Evolutionary conservation across 2,329 filamentous ascomycete genomes (phyloP), one percentile per base, ranked within the genome.

Genomic region (Trichoderma semiorbis): DNA sequence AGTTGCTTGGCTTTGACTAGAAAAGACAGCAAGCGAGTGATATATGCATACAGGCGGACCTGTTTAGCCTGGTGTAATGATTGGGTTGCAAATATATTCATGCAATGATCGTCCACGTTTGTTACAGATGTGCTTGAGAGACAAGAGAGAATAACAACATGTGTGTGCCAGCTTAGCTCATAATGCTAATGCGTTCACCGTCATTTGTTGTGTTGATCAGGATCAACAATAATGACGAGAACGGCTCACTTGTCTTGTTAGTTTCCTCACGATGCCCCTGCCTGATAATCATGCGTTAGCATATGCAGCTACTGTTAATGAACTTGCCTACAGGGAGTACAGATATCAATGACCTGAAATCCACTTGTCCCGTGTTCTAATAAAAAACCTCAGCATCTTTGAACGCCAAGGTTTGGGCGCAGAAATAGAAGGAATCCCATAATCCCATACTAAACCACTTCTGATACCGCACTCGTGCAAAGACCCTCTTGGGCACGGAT

Each of bases 151-250:
- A 57, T 2, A 28, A 26, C 47, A 4, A 24, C n/a, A 43, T 58
- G 50, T 34, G 21, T 14, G n/a, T 24, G 3, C 18, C 0, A 7
- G 32, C 36, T 24, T n/a, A 11, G 34, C 64, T 39, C 32, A 8
- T n/a, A 50, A 53, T 66, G 21, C 50, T 14, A 32, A 55, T 24
- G 12, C 24, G 18, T 66, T 36, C 64, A 34, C 7, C 47, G 16
- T 57, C 32, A 43, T 28, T 16, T 57, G 18, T 67, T 21, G 50
- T 11, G 64, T 12, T 26, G 64, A 67, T 67, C 50, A 57, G 32
- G 64, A 67, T 67, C 64, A 67, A 26, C 61, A 47, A 7, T 28
- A 21, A 57, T 67, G 64, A 67, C 50, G 64, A 43, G 24, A 43
- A 18, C 18, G 34, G 32, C 58, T 28, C 43, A 43, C 50, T 24